Evolutionary conservation across 2,329 filamentous ascomycete genomes (phyloP), one percentile per base, ranked within the genome.

Genomic region (Diaporthe sp.): DNA sequence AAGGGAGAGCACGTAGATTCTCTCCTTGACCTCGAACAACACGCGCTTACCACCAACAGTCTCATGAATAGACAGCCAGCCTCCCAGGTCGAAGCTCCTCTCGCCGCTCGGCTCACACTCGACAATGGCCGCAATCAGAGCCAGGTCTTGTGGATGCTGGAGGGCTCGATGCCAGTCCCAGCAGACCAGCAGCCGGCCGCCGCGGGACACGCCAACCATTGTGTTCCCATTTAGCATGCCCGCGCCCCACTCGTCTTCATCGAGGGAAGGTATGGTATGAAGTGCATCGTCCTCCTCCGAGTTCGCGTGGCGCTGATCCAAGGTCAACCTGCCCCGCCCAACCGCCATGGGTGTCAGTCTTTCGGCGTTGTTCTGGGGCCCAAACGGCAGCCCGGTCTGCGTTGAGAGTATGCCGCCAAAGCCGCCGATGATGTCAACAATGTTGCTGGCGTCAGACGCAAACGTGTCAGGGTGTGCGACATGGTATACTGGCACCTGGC

Each of bases 161-260:
- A 87, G 77, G 4, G 84, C 82, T 61, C 82, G 82, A 0, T 82
- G 83, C 85, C 86, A 87, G 76, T 87, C 79, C 0, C 83, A 82
- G 75, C 86, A 87, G n/a, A 88, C 79, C 60, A 87, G 83, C 0
- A 87, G 80, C 31, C 85, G 80, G 2, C 86, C 86, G 12, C 82
- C 82, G 5, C 84, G 82, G 15, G 85, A 87, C 46, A 87, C 81
- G 49, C 86, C 86, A 1, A 84, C 86, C 76, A 88, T 85, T 31
- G 85, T 78, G 28, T 84, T 78, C 1, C 83, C 85, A 51, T 82
- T 76, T 8, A 87, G 74, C 84, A 87, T 85, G 6, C 86, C 86
- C 3, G 86, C 85, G 25, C 86, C 86, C 86, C 86, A 88, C 77
- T 87, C 86, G 62, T 88, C 84, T 7, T 85, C 83, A 1, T 80